A percentile compares a stretch with the other conserved stretches of the same genome.
phyloP scores from a whole-genome alignment of 2,329 filamentous ascomycete species.

The Leptoxyphium fumago region DNA sequence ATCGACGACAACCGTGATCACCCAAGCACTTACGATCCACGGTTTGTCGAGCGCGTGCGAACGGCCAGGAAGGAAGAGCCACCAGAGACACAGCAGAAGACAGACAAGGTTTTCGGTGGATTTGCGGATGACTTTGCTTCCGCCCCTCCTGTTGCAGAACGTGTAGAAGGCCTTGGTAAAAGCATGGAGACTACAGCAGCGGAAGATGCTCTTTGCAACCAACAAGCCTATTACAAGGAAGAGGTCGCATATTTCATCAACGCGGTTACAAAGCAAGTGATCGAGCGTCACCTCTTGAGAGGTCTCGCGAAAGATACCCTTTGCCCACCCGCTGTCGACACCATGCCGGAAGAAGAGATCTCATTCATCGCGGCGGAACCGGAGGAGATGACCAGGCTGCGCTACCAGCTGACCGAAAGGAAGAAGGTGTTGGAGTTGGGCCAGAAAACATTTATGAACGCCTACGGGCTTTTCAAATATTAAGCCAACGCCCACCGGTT shows the following conservation, averaged over 20 bases:
- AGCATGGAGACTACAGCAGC: slow-evolving; percentile 3
- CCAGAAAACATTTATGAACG: slow-evolving; percentile 15
- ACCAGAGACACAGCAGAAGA: slow-evolving; percentile 3
- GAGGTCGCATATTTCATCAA: slow-evolving; percentile 23
- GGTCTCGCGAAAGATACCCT: slow-evolving; percentile 17
- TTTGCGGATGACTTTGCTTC: too few species aligned
- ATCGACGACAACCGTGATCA: slow-evolving; percentile 29
- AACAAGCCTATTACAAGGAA: slow-evolving; percentile 25
- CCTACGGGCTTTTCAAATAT: background rate
- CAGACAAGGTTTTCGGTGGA: too few species aligned
- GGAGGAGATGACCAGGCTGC: slow-evolving; percentile 12
- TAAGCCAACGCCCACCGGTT: too few species aligned
- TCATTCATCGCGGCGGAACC: slow-evolving; percentile 21
- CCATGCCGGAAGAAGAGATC: slow-evolving; percentile 22
- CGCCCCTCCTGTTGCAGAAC: too few species aligned
- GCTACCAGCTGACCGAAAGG: slow-evolving; percentile 15
- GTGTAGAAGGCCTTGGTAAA: too few species aligned
- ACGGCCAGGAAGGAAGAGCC: slow-evolving; percentile 11
- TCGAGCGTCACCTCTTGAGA: slow-evolving; percentile 25
- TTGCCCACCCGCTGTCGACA: slow-evolving; percentile 16
- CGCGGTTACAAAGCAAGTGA: slow-evolving; percentile 21
- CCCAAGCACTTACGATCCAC: slow-evolving; percentile 25
- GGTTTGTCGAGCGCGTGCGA: slow-evolving; percentile 23
- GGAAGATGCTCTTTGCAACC: slow-evolving; percentile 22
- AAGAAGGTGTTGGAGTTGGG: slow-evolving; percentile 23